Percentiles rank a stretch among this genome's conserved stretches.
Evolutionary conservation across 805 yeast genomes (phyloP).

Genomic region (Candida ipomoeae): DNA sequence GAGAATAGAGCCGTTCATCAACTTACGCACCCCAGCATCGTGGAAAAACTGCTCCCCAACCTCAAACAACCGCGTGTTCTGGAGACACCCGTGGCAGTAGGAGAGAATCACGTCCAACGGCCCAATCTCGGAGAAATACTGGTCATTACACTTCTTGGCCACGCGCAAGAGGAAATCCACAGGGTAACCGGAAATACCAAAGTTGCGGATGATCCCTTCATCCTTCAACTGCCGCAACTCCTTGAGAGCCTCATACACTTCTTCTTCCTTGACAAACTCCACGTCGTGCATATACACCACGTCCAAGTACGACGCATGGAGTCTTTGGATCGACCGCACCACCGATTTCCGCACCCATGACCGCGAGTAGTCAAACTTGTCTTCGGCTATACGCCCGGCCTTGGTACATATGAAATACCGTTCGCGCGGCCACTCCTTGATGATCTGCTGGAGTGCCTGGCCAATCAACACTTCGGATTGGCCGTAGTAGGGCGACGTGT

Average conservation of each 20-base stretch:
- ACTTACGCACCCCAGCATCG: slow-evolving; percentile 51
- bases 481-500: slow-evolving; percentile 93
- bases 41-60: slow-evolving; percentile 46
- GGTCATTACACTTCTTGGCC: slow-evolving; percentile 34
- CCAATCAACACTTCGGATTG: slow-evolving; percentile 79
- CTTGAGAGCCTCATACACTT: slow-evolving; percentile 57
- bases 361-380: slow-evolving; percentile 73
- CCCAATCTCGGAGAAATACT: slow-evolving; percentile 43
- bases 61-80: slow-evolving; percentile 54
- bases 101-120: slow-evolving; percentile 72
- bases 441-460: slow-evolving; percentile 42
- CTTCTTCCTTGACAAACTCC: slow-evolving; percentile 63
- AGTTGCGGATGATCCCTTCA: slow-evolving; percentile 56
- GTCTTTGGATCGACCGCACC: slow-evolving; percentile 59
- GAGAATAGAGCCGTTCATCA: slow-evolving; percentile 82
- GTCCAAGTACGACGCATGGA: slow-evolving; percentile 68
- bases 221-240: slow-evolving; percentile 57
- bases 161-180: slow-evolving; percentile 59
- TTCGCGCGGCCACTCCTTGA: slow-evolving; percentile 47
- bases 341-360: slow-evolving; percentile 60
- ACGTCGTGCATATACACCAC: slow-evolving; percentile 85
- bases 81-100: slow-evolving; percentile 79
- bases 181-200: slow-evolving; percentile 89
- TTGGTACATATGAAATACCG: slow-evolving; percentile 73
- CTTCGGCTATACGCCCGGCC: slow-evolving; percentile 69